phyloP scores from a whole-genome alignment of 176 grass and related monocot genomes.

The Pharus latifolius region DNA sequence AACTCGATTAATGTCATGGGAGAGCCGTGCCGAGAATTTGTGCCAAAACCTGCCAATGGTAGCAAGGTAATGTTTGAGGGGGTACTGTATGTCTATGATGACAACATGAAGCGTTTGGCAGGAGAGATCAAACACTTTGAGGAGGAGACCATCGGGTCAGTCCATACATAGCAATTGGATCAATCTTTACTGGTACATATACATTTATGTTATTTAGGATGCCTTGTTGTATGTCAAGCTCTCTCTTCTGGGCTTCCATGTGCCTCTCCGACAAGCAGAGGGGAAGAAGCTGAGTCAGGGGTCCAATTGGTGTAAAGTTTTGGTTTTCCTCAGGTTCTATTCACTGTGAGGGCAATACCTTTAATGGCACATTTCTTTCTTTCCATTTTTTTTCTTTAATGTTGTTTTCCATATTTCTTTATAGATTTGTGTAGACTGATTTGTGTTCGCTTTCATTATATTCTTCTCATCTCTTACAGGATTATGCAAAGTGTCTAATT shows the following conservation, averaged over 20 bases:
- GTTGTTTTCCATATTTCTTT: background rate
- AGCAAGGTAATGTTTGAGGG: constrained; percentile 41
- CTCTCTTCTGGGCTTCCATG: background rate
- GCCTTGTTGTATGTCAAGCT: too few relatives aligned
- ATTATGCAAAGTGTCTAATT: constrained; percentile 2
- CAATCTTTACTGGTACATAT: background rate
- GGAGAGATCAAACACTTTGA: constrained; percentile 54
- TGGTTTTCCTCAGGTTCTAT: background rate
- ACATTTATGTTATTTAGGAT: constrained; percentile 1
- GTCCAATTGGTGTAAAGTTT: constrained; percentile 9
- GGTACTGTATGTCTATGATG: constrained; percentile 54
- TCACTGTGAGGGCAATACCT: background rate
- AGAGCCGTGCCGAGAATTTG: constrained; percentile 40
- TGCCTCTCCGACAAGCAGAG: background rate
- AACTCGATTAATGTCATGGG: constrained; percentile 58
- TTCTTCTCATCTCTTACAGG: background rate
- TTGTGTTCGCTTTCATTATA: background rate
- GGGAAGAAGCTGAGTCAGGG: background rate
- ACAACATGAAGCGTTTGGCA: constrained; percentile 38
- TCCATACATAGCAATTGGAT: constrained; percentile 2
- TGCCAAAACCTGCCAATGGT: constrained; percentile 18
- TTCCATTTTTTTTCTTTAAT: background rate
- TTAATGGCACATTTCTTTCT: background rate
- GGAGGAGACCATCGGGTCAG: constrained; percentile 25
- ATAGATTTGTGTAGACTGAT: constrained; percentile 14